Conservation (phyloP, 2,329 filamentous ascomycete species). For the Emergomyces africanus region DNA sequence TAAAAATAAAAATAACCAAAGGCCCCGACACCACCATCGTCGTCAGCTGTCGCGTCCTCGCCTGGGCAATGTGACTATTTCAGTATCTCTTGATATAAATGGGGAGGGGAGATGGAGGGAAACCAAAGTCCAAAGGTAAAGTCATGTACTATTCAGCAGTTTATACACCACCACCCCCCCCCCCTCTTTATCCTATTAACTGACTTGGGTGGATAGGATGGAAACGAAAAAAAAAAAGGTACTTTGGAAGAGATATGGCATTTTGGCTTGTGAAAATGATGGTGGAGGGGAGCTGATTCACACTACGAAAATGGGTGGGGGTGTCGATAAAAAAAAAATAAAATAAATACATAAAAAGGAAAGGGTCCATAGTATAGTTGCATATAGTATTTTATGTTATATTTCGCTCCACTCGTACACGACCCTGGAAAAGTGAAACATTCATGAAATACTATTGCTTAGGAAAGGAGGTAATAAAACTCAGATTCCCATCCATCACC, state of each 20-base stretch:
- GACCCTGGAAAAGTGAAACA: too few species aligned
- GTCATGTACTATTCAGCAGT: too few species aligned
- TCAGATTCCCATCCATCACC: too few species aligned
- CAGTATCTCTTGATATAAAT: conserved; percentile 5
- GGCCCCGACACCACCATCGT: neutral
- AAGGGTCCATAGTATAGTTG: too few species aligned
- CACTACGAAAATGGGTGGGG: neutral
- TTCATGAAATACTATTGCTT: too few species aligned
- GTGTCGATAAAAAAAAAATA: neutral
- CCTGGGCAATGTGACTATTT: conserved; percentile 3
- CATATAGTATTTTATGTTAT: too few species aligned
- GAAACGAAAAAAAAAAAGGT: neutral
- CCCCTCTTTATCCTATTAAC: neutral
- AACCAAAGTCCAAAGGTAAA: neutral
- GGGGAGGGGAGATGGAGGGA: conserved; percentile 4
- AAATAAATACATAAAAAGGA: too few species aligned
- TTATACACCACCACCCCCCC: too few species aligned
- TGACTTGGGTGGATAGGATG: neutral
- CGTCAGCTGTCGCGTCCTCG: conserved; percentile 1
- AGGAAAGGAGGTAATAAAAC: too few species aligned
- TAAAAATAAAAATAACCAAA: neutral
- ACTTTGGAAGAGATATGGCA: neutral
- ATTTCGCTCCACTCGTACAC: too few species aligned
- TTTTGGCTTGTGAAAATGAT: neutral
- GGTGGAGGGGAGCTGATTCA: neutral